Percentiles rank a stretch among this genome's conserved stretches.
Conservation (phyloP, 2,329 filamentous ascomycete genomes). For the Coleophoma eucalyptorum region DNA sequence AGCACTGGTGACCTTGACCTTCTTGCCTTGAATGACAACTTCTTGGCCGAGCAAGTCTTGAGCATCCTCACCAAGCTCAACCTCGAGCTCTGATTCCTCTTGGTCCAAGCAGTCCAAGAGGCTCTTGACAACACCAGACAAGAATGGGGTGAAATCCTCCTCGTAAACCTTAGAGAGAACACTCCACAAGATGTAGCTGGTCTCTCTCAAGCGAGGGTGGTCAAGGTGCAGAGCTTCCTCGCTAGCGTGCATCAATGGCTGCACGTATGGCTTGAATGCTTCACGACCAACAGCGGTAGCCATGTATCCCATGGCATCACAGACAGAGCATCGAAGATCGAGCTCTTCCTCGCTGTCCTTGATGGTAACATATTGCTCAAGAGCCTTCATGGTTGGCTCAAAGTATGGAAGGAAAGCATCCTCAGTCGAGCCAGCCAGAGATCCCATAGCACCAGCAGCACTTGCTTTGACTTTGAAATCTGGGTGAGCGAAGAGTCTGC, state of each 20-base stretch:
- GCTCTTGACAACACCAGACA: conserved; percentile 72
- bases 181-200: conserved; percentile 95
- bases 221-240: conserved; percentile 87
- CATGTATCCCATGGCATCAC: conserved; percentile 91
- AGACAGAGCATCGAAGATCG: conserved; percentile 82
- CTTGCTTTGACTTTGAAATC: conserved; percentile 89
- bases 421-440: conserved; percentile 82
- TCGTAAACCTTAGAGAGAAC: conserved; percentile 92
- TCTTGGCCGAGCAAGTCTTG: conserved; percentile 72
- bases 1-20: conserved; percentile 72
- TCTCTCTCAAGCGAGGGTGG: conserved; percentile 89
- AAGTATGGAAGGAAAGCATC: conserved; percentile 89
- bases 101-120: conserved; percentile 84
- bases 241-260: conserved; percentile 85
- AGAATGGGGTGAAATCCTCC: conserved; percentile 75
- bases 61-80: conserved; percentile 70
- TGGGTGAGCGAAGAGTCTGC: conserved; percentile 75
- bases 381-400: conserved; percentile 81
- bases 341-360: conserved; percentile 90
- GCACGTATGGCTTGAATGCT: conserved; percentile 86
- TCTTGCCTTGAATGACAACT: conserved; percentile 76
- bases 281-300: conserved; percentile 81
- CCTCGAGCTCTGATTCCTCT: conserved; percentile 78
- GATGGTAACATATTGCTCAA: conserved; percentile 78
- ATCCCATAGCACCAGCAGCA: conserved; percentile 84